These are phyloP conservation scores for Salix viminalis DNA, from an alignment of 345 rosid genomes.

Conservation along the genomic window DNA sequence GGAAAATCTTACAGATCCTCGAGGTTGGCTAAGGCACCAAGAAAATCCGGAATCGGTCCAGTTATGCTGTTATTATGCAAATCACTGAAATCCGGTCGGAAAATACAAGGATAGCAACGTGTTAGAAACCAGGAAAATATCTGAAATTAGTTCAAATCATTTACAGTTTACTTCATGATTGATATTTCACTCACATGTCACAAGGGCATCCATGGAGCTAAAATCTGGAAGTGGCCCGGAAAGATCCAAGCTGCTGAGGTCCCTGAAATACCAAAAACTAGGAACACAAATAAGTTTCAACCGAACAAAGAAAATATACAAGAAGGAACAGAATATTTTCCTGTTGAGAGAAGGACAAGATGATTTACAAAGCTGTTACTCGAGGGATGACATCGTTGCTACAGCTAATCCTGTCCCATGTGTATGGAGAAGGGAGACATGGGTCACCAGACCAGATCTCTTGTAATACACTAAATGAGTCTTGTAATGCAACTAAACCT, in stretches of 20 bases:
- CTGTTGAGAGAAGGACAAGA: too few relatives aligned
- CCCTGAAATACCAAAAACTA: slow-evolving; percentile 18
- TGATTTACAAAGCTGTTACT: too few relatives aligned
- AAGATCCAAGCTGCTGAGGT: slow-evolving; percentile 30
- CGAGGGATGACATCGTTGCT: too few relatives aligned
- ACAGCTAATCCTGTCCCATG: too few relatives aligned
- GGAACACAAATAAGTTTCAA: not conserved
- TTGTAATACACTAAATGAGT: too few relatives aligned
- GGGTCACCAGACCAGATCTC: too few relatives aligned
- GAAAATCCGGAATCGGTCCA: slow-evolving; percentile 25
- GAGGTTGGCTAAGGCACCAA: slow-evolving; percentile 12
- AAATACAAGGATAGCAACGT: not conserved
- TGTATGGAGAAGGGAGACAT: too few relatives aligned
- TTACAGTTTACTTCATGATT: not conserved
- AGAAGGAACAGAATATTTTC: too few relatives aligned
- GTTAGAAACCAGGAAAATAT: not conserved
- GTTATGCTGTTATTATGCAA: slow-evolving; percentile 18
- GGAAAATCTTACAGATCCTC: slow-evolving; percentile 15
- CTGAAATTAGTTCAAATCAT: not conserved
- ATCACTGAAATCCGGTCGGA: slow-evolving; percentile 7
- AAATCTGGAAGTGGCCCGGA: slow-evolving; percentile 45
- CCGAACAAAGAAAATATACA: too few relatives aligned
- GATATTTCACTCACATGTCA: slow-evolving; percentile 28
- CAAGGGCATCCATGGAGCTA: slow-evolving; percentile 43
- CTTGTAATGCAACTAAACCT: too few relatives aligned